Evolutionary conservation across 192 early-diverging fungal species (phyloP), one percentile per base, ranked within the genome.

Genomic region (Gryganskiella cystojenkinii): DNA sequence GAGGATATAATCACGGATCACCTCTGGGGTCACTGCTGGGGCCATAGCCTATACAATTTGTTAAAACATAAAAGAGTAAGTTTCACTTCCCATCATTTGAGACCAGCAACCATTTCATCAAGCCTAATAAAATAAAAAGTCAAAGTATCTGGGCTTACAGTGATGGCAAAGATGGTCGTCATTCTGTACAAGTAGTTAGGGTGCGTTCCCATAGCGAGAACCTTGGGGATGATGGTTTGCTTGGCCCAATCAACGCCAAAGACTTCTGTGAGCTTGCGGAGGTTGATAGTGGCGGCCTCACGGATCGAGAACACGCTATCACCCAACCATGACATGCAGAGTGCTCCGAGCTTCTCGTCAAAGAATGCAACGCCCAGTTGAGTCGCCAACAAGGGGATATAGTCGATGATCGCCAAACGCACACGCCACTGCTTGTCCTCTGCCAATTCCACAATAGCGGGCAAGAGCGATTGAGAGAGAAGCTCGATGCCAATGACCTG

Each of bases 351-450:
- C 84, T 97, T 95, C 82, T 98, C 96, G 75, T 99, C 94, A 83
- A 99, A 99, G 85, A 99, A 98, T 33, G 90, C 90, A 40, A 94
- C 89, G 31, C 98, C 98, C 76, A 99, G 88, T 81, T 99, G 98
- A 59, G 88, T 91, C 31, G 98, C 96, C 65, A 99, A 90, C 35
- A 98, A 86, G 22, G 98, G 98, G 75, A 99, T 96, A 72, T 99
- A 97, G 72, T 99, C 97, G 80, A 99, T 98, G 67, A 99, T 99
- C 7, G 98, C 98, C 82, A 98, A 83, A 24, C 98, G 94, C 61
- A 98, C 96, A 53, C 98, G 93, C 98, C 98, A 99, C 80, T 99
- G 98, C 87, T 99, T 98, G 83, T 99, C 98, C 84, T 99, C 97
- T 33, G 98, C 96, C 37, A 99, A 87, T 82, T 99, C 98, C 35